Evolutionary conservation across 495 filamentous ascomycete species (phyloP).

Genomic region (Lineolata rhizophorae): DNA sequence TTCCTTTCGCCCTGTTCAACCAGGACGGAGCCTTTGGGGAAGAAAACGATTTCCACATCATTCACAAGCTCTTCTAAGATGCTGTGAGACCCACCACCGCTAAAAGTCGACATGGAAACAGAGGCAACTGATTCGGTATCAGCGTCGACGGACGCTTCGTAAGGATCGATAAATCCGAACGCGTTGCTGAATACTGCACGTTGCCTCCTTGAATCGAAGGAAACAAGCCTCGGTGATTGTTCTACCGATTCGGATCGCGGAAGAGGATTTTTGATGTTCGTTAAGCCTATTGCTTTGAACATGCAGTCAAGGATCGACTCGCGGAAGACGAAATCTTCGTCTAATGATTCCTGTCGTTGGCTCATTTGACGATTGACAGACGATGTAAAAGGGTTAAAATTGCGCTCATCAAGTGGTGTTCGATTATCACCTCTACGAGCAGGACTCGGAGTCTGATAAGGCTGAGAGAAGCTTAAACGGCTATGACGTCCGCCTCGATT

Average conservation of each 20-base stretch:
- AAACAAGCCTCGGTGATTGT: conserved; percentile 62
- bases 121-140: conserved; percentile 75
- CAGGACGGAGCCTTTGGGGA: conserved; percentile 83
- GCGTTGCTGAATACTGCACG: conserved; percentile 76
- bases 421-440: conserved; percentile 11
- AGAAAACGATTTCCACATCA: conserved; percentile 95
- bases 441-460: conserved; percentile 14
- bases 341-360: conserved; percentile 49
- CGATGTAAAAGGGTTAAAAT: conserved; percentile 20
- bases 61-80: conserved; percentile 54
- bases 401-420: conserved; percentile 35
- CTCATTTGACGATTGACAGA: conserved; percentile 25
- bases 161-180: conserved; percentile 85
- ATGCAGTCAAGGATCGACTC: conserved; percentile 87
- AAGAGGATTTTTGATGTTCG: conserved; percentile 35
- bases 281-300: conserved; percentile 80
- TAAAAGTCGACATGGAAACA: conserved; percentile 34
- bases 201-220: conserved; percentile 64
- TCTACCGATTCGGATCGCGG: conserved; percentile 52
- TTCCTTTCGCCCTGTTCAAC: conserved; percentile 93
- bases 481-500: conserved; percentile 25
- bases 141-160: conserved; percentile 58
- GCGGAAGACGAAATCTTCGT: conserved; percentile 74
- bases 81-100: conserved; percentile 29
- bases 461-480: conserved; percentile 19